These are phyloP conservation scores for Lasiodiplodia gonubiensis DNA, from an alignment of 2,329 filamentous ascomycete species.

Conservation along the genomic window DNA sequence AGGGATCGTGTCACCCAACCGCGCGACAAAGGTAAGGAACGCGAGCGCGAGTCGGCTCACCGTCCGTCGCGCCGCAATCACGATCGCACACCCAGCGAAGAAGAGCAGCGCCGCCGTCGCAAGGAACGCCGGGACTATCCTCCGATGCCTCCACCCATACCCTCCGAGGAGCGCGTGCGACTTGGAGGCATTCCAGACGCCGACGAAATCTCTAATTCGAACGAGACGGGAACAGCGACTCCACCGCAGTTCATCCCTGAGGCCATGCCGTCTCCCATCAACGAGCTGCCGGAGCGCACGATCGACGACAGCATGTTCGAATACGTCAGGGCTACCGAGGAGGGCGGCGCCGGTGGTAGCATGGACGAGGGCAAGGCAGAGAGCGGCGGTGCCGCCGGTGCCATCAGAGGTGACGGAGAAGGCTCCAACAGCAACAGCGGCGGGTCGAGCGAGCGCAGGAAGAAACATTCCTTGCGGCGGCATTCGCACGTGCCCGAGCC, in stretches of 20 bases:
- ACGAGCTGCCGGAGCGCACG: conserved; percentile 6
- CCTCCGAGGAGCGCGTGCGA: neutral
- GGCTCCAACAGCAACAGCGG: neutral
- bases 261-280: neutral
- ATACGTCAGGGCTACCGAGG: neutral
- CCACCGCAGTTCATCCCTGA: neutral
- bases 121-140: conserved; percentile 21
- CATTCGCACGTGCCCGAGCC: neutral
- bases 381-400: neutral
- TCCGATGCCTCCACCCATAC: conserved; percentile 6
- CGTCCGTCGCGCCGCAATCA: neutral
- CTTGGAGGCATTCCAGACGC: too few relatives aligned
- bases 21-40: neutral
- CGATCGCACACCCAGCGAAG: conserved; percentile 16
- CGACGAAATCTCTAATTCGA: neutral
- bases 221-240: neutral
- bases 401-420: neutral
- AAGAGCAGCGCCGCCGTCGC: conserved; percentile 16
- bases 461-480: neutral
- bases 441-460: conserved; percentile 4
- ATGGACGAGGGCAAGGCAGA: neutral
- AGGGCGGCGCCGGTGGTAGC: neutral
- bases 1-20: neutral
- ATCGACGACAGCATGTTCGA: conserved; percentile 5
- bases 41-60: neutral